Percentiles rank a stretch among this genome's conserved stretches.
Conservation (phyloP, 192 early-diverging fungal species). For the Linderina pennispora region DNA sequence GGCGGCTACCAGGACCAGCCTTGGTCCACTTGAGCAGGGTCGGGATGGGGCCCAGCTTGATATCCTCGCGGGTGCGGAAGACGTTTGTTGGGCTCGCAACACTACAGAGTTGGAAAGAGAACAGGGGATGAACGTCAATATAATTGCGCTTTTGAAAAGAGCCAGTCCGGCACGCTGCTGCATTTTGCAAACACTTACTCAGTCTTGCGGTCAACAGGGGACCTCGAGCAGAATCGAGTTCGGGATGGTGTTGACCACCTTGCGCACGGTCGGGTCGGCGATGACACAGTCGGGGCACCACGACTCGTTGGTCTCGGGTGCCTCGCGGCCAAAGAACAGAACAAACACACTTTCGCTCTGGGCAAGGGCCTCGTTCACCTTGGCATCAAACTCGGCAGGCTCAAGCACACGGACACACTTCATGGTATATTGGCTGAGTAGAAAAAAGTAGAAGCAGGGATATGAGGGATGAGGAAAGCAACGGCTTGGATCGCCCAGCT, state of each 20-base stretch:
- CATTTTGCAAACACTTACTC: too few species aligned
- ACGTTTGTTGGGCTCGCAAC: constrained; percentile 10
- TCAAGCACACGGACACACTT: constrained; percentile 30
- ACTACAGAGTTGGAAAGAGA: too few species aligned
- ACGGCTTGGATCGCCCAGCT: too few species aligned
- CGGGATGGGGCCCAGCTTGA: constrained; percentile 23
- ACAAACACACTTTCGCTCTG: constrained; percentile 25
- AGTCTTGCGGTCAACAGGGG: constrained; percentile 32
- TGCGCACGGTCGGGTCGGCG: constrained; percentile 39
- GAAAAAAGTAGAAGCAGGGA: neutral
- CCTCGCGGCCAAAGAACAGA: constrained; percentile 44
- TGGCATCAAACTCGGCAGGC: constrained; percentile 19
- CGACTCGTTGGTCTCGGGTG: constrained; percentile 9
- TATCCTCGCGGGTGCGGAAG: constrained; percentile 23
- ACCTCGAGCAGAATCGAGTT: constrained; percentile 33
- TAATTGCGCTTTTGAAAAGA: too few species aligned
- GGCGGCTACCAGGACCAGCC: constrained; percentile 13
- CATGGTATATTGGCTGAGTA: constrained; percentile 6
- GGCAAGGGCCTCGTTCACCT: constrained; percentile 1
- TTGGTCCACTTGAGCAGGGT: constrained; percentile 32
- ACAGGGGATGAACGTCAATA: too few species aligned
- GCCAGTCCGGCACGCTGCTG: too few species aligned
- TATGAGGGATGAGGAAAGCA: too few species aligned
- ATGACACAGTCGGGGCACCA: constrained; percentile 46
- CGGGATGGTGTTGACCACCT: constrained; percentile 12